These are phyloP conservation scores for Colletotrichum falcatum DNA, from an alignment of 2,329 filamentous ascomycete species.

Conservation along the genomic window DNA sequence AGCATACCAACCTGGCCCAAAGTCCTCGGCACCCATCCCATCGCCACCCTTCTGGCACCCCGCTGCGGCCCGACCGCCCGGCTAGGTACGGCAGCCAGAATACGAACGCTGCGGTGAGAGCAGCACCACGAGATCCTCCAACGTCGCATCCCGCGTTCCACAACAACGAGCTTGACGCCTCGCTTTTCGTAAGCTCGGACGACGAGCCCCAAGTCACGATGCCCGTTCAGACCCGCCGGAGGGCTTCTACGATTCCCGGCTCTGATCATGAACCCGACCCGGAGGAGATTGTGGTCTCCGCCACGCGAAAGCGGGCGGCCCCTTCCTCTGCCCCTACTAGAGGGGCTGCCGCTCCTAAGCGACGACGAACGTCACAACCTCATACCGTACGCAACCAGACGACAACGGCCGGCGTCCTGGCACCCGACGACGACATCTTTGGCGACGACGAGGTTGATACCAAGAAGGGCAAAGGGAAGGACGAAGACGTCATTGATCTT, in stretches of 20 bases:
- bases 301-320: constrained; percentile 35
- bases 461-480: constrained; percentile 45
- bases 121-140: constrained; percentile 21
- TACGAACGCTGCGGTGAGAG: constrained; percentile 30
- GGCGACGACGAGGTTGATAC: constrained; percentile 42
- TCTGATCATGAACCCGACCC: constrained; percentile 34
- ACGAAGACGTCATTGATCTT: constrained; percentile 54
- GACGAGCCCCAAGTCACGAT: constrained; percentile 39
- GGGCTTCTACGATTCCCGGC: constrained; percentile 35
- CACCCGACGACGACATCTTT: constrained; percentile 47
- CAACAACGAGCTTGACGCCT: constrained; percentile 23
- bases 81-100: constrained; percentile 38
- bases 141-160: constrained; percentile 4
- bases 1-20: constrained; percentile 4
- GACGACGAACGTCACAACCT: constrained; percentile 38
- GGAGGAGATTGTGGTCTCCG: constrained; percentile 31
- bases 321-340: constrained; percentile 30
- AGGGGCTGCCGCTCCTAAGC: constrained; percentile 21
- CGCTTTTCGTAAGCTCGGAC: constrained; percentile 38
- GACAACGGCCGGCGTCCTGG: constrained; percentile 42
- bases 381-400: constrained; percentile 35
- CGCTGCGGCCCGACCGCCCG: constrained; percentile 26
- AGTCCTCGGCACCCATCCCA: constrained; percentile 5
- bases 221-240: constrained; percentile 40
- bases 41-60: not conserved